Evolutionary conservation across 768 basidiomycete genomes (phyloP).

Genomic region (Cyathus striatus): DNA sequence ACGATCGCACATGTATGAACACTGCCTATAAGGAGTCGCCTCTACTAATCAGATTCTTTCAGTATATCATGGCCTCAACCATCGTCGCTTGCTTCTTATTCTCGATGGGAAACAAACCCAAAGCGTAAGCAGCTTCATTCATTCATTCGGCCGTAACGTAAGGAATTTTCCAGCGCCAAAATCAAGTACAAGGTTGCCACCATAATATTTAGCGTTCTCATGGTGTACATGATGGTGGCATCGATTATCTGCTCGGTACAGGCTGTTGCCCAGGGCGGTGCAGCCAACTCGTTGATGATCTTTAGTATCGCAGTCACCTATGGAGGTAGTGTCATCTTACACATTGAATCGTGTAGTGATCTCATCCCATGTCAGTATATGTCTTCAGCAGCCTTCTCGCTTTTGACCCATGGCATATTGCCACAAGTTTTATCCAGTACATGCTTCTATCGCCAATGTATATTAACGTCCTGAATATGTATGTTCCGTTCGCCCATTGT

Average conservation of each 20-base stretch:
- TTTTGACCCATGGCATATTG: constrained; percentile 94
- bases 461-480: constrained; percentile 77
- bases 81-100: constrained; percentile 90
- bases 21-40: not conserved
- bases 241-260: constrained; percentile 79
- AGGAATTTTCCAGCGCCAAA: constrained; percentile 41
- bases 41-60: constrained; percentile 7
- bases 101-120: constrained; percentile 93
- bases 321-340: constrained; percentile 46
- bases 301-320: constrained; percentile 86
- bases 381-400: constrained; percentile 74
- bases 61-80: constrained; percentile 82
- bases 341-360: not conserved
- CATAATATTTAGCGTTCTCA: constrained; percentile 68
- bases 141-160: not conserved
- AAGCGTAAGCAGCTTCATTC: constrained; percentile 45
- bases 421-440: constrained; percentile 89
- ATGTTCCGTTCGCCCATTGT: constrained; percentile 19
- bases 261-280: constrained; percentile 61
- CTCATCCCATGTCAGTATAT: constrained; percentile 45
- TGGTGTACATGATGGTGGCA: constrained; percentile 79
- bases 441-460: constrained; percentile 81
- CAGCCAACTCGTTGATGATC: constrained; percentile 69
- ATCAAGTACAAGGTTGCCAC: constrained; percentile 85
- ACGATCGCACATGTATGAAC: constrained; percentile 60